These are phyloP conservation scores for Dittrichia graveolens DNA, from an alignment of 129 eudicot species.

Conservation along the genomic window DNA sequence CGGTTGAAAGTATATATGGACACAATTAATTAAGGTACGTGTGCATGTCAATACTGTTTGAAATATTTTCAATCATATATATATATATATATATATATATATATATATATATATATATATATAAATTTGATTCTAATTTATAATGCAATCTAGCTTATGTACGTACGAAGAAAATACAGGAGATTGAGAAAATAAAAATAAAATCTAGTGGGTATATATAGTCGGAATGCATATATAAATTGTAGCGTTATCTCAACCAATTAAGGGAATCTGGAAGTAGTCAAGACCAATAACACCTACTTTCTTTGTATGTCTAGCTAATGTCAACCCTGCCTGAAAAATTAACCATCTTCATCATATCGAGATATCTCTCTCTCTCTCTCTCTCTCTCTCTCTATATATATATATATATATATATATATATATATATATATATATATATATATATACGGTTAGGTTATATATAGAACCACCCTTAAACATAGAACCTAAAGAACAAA, in stretches of 20 bases:
- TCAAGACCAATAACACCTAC: slow-evolving; percentile 42
- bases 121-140: slow-evolving; percentile 2
- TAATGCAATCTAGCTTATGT: slow-evolving; percentile 3
- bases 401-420: too few species aligned
- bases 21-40: too few species aligned
- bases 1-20: slow-evolving; percentile 22
- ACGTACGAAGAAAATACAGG: not conserved
- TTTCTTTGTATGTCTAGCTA: slow-evolving; percentile 40
- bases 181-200: not conserved
- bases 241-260: slow-evolving; percentile 24
- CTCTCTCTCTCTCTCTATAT: too few species aligned
- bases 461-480: too few species aligned
- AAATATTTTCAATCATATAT: not conserved
- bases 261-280: slow-evolving; percentile 35
- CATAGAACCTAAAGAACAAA: too few species aligned
- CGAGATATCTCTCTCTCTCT: not conserved
- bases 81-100: not conserved
- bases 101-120: not conserved
- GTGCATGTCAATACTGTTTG: slow-evolving; percentile 1
- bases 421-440: too few species aligned
- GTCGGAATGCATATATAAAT: slow-evolving; percentile 3
- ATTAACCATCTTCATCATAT: not conserved
- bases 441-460: too few species aligned
- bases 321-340: slow-evolving; percentile 34
- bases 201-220: not conserved